phyloP scores from a whole-genome alignment of 371 early-diverging fungal genomes.

The Capniomyces stellatus region DNA sequence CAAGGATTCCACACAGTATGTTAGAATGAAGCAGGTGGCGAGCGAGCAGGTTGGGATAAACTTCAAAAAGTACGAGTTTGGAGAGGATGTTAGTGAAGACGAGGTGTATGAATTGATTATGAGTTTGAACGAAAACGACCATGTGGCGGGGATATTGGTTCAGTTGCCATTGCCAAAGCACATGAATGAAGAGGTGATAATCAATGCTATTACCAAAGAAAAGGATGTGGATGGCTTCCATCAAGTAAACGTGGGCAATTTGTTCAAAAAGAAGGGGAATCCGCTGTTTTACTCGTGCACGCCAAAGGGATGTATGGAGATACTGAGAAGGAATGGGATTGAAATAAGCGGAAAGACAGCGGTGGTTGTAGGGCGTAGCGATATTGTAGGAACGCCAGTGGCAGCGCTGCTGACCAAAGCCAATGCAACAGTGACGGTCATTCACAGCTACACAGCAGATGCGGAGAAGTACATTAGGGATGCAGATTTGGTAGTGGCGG shows the following conservation, averaged over 20 bases:
- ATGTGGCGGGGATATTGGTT: conserved; percentile 78
- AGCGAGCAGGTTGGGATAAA: conserved; percentile 36
- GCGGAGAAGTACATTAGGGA: conserved; percentile 44
- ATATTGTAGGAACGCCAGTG: conserved; percentile 88
- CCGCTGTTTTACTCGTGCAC: conserved; percentile 86
- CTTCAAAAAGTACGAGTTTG: background rate
- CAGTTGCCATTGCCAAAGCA: conserved; percentile 88
- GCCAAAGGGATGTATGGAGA: conserved; percentile 73
- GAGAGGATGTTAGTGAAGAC: background rate
- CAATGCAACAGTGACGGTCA: conserved; percentile 81
- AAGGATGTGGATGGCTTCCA: conserved; percentile 97
- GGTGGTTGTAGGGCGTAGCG: conserved; percentile 83
- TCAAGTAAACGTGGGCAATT: conserved; percentile 70
- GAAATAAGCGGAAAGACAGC: conserved; percentile 59
- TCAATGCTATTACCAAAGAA: conserved; percentile 59
- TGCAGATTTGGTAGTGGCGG: conserved; percentile 80
- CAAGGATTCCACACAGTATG: conserved; percentile 78
- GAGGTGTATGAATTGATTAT: conserved; percentile 9
- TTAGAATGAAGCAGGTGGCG: conserved; percentile 78
- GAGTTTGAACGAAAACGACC: conserved; percentile 49
- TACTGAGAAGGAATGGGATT: conserved; percentile 45
- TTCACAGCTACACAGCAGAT: conserved; percentile 69
- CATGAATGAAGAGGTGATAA: conserved; percentile 51
- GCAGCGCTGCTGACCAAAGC: conserved; percentile 52
- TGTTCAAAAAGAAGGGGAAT: conserved; percentile 53